These are phyloP conservation scores for Kingdonia uniflora DNA, from an alignment of 164 flowering plant species.

Conservation along the genomic window DNA sequence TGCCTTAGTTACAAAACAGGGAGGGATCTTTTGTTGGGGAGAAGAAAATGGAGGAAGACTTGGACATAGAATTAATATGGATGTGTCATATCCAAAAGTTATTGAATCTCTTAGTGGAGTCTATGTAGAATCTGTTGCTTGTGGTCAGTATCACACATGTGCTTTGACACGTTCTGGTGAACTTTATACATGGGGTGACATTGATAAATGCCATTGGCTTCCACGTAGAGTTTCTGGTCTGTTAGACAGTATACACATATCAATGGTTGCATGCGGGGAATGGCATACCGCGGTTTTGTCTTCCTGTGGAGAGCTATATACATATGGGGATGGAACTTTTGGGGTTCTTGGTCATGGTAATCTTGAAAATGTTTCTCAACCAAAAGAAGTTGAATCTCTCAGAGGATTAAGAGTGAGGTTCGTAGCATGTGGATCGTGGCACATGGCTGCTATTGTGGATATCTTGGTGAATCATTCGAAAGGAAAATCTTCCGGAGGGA, in stretches of 20 bases:
- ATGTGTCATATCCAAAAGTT: conserved; percentile 37
- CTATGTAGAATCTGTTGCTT: conserved; percentile 31
- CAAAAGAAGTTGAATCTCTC: conserved; percentile 58
- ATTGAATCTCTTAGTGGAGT: conserved; percentile 37
- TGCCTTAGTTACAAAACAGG: conserved; percentile 55
- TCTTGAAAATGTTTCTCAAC: conserved; percentile 28
- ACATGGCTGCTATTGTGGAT: conserved; percentile 65
- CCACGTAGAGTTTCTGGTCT: conserved; percentile 37
- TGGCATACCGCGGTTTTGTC: conserved; percentile 66
- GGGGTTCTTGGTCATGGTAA: conserved; percentile 76
- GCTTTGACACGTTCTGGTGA: conserved; percentile 52
- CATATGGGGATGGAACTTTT: conserved; percentile 72
- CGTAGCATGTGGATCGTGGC: conserved; percentile 79
- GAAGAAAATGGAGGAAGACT: conserved; percentile 48
- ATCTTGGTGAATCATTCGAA: conserved; percentile 24
- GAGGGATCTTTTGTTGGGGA: conserved; percentile 73
- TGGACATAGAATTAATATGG: conserved; percentile 44
- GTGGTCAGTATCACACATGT: conserved; percentile 62
- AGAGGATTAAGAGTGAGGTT: conserved; percentile 40
- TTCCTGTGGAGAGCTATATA: conserved; percentile 47
- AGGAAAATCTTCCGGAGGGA: conserved; percentile 23
- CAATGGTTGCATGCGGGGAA: conserved; percentile 52
- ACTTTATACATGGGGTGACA: conserved; percentile 57
- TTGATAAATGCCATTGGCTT: conserved; percentile 28
- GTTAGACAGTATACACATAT: conserved; percentile 30